A percentile compares a stretch with the other conserved stretches of the same genome.
Evolutionary conservation across 2,329 filamentous ascomycete species (phyloP).

Genomic region (Fusarium sp.): DNA sequence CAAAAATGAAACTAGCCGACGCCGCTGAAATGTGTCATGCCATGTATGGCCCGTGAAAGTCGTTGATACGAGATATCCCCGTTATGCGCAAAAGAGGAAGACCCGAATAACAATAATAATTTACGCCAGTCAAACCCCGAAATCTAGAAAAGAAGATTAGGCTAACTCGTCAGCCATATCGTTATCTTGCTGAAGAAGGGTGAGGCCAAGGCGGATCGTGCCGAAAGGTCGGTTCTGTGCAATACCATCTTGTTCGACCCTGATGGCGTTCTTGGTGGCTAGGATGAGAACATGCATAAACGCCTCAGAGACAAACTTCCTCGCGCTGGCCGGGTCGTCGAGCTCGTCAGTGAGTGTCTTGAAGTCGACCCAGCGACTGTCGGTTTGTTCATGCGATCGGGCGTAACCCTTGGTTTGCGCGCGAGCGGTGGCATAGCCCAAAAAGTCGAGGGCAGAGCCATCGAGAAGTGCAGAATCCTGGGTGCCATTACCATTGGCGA

Average conservation of each 20-base stretch:
- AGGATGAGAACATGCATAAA: constrained; percentile 81
- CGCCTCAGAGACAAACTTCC: constrained; percentile 77
- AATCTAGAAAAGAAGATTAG: constrained; percentile 18
- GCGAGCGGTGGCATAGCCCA: constrained; percentile 58
- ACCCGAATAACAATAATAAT: constrained; percentile 7
- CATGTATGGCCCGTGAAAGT: constrained; percentile 8
- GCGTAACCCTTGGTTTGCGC: constrained; percentile 52
- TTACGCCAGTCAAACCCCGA: constrained; percentile 3
- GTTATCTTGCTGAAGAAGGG: constrained; percentile 33
- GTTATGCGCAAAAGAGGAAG: constrained; percentile 9
- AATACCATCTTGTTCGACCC: constrained; percentile 70
- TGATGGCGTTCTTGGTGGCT: constrained; percentile 73
- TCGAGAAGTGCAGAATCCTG: constrained; percentile 59
- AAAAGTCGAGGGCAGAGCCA: constrained; percentile 61
- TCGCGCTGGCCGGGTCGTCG: constrained; percentile 69
- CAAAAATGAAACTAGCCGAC: constrained; percentile 18
- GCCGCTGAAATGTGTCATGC: constrained; percentile 2
- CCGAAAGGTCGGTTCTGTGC: constrained; percentile 59
- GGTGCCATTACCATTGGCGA: constrained; percentile 46
- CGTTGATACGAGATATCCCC: constrained; percentile 2
- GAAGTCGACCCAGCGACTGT: constrained; percentile 71
- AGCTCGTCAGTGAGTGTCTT: constrained; percentile 76
- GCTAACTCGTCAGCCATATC: constrained; percentile 42
- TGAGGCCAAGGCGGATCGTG: constrained; percentile 60
- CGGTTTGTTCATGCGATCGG: constrained; percentile 51